Evolutionary conservation across 257 asterid genomes (phyloP), one percentile per base, ranked within the genome.

Genomic region (Plantago ovata): DNA sequence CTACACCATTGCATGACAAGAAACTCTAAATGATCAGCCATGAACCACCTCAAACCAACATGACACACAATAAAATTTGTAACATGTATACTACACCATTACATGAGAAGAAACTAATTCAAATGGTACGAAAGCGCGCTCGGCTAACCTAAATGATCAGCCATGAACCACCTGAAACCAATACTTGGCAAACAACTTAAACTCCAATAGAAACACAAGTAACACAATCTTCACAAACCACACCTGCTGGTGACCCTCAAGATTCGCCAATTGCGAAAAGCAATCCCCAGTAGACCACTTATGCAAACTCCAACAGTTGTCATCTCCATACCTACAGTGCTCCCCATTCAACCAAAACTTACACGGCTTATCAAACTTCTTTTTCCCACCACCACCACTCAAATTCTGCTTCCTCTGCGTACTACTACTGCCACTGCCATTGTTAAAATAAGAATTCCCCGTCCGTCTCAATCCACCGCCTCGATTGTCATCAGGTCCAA

Each of bases 231-330:
- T 61, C 14, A 42, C 19, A 53, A 71, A 71, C 53, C 41, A 7
- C 15, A 90, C 99, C 97, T 81, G 82, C 60, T 83, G 84, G 65
- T 93, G 99, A 50, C 99, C 97, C 64, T 93, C 95, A 16, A 93
- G 94, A 59, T 76, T 75, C 11, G 95, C 72, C 79, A 93, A 72
- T 60, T 84, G 76, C 23, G 85, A 16, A 60, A 86, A 86, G 72
- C 87, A 78, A 64, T 81, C 89, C 20, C 90, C 94, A 0, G 93
- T 71, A 9, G 82, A 82, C 96, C 97, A 93, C 53, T 87, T 84
- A 76, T 93, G 99, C 88, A 89, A 79, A 67, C 23, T 89, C 71
- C 81, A 75, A 75, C 99, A 93, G 10, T 57, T 81, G 3, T 15
- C 14, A 18, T 84, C 90, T 15, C 86, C 95, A 59, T 47, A 89